Conservation (phyloP, 139 green algal genomes). For the Chlamydomonas sp. region DNA sequence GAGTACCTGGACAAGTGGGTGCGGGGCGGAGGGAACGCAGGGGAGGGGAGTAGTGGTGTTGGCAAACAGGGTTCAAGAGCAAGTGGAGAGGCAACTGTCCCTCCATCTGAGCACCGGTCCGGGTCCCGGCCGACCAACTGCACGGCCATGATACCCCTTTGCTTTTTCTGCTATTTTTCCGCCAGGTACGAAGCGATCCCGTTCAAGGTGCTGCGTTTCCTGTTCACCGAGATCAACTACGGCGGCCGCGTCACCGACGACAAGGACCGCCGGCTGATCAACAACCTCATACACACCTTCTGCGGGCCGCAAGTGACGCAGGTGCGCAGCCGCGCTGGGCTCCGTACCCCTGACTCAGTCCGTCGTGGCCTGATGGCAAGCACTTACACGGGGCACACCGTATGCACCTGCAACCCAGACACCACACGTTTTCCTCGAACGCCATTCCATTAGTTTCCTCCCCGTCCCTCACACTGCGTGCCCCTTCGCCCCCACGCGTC, state of each 20-base stretch:
- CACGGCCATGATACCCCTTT: background rate
- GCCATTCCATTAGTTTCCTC: too few species aligned
- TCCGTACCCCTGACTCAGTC: background rate
- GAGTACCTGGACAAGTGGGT: slow-evolving; percentile 74
- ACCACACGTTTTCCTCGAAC: too few species aligned
- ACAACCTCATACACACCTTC: slow-evolving; percentile 76
- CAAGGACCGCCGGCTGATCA: slow-evolving; percentile 82
- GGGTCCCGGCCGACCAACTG: background rate
- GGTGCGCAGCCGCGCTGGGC: background rate
- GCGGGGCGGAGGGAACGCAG: slow-evolving; percentile 3
- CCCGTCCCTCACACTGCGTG: background rate
- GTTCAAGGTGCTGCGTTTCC: slow-evolving; percentile 71
- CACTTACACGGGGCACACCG: too few species aligned
- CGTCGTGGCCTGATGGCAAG: too few species aligned
- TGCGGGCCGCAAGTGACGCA: slow-evolving; percentile 56
- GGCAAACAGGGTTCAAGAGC: too few species aligned
- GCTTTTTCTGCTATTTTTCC: background rate
- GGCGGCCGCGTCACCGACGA: slow-evolving; percentile 82
- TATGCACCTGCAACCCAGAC: too few species aligned
- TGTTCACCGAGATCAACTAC: slow-evolving; percentile 88
- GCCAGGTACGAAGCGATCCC: slow-evolving; percentile 51
- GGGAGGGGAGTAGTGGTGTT: background rate
- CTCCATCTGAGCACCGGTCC: too few species aligned
- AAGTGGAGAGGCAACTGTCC: too few species aligned
- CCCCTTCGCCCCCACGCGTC: too few species aligned